Evolutionary conservation across 176 grass and related monocot species (phyloP).

Genomic region (Musa itinerans): DNA sequence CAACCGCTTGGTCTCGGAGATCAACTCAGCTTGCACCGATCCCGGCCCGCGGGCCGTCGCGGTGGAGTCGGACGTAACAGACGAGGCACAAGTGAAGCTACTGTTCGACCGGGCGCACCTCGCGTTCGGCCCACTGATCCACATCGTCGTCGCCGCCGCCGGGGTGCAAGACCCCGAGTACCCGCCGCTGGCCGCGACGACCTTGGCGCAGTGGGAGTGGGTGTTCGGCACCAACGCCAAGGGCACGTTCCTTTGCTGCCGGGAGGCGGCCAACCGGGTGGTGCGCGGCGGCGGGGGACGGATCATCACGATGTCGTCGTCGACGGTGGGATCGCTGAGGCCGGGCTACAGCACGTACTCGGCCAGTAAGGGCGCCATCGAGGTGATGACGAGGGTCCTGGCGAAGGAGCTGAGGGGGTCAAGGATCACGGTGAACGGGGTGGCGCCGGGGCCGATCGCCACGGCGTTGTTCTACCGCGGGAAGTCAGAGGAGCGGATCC

Average conservation of each 20-base stretch:
- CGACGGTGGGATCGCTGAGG: slow-evolving; percentile 30
- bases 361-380: slow-evolving; percentile 40
- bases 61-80: not conserved
- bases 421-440: slow-evolving; percentile 40
- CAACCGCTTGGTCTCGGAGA: slow-evolving; percentile 19
- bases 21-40: slow-evolving; percentile 11
- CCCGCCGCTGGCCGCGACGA: not conserved
- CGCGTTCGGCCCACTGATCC: not conserved
- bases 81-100: not conserved
- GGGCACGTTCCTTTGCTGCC: slow-evolving; percentile 8
- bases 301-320: slow-evolving; percentile 36
- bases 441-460: slow-evolving; percentile 44
- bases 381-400: slow-evolving; percentile 45
- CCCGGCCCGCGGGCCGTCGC: slow-evolving; percentile 19
- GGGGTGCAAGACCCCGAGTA: not conserved
- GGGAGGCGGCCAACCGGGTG: slow-evolving; percentile 2
- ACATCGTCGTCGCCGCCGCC: not conserved
- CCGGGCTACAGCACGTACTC: slow-evolving; percentile 34
- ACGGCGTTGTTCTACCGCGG: slow-evolving; percentile 56
- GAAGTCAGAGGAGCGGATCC: slow-evolving; percentile 34
- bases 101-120: not conserved
- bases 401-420: slow-evolving; percentile 41
- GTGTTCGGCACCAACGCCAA: slow-evolving; percentile 1
- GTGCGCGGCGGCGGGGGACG: not conserved
- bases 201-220: not conserved